Evolutionary conservation across 2,329 filamentous ascomycete genomes (phyloP).

Genomic region (Hymenoscyphus albidus): DNA sequence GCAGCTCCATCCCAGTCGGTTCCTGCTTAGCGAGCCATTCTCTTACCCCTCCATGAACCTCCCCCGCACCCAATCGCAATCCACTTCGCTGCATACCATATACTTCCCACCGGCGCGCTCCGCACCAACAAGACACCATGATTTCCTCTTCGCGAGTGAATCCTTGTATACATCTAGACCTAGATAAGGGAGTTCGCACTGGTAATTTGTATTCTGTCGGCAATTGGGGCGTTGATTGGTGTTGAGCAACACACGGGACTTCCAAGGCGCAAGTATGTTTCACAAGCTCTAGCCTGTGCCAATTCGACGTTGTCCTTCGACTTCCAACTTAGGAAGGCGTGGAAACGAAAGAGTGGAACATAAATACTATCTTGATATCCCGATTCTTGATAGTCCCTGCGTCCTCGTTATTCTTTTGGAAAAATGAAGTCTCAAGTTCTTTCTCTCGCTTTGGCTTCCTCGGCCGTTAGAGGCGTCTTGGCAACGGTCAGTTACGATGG

Average conservation of each 20-base stretch:
- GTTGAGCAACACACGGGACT: not conserved
- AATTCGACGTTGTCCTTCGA: not conserved
- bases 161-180: not conserved
- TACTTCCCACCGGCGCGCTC: not conserved
- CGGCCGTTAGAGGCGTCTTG: slow-evolving; percentile 1
- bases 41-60: not conserved
- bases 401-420: not conserved
- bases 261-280: slow-evolving; percentile 11
- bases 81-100: slow-evolving; percentile 2
- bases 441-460: slow-evolving; percentile 1
- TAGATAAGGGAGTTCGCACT: slow-evolving; percentile 5
- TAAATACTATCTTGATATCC: not conserved
- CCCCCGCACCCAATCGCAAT: slow-evolving; percentile 8
- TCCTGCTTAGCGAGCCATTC: not conserved
- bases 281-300: not conserved
- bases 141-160: not conserved
- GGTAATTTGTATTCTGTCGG: not conserved
- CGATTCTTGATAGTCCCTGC: not conserved
- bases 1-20: not conserved
- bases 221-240: not conserved
- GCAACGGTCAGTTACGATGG: slow-evolving; percentile 39
- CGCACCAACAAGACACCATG: not conserved
- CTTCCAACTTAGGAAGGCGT: not conserved
- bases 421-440: slow-evolving; percentile 11
- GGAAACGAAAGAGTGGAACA: not conserved